Conservation (phyloP, 805 yeast species). For the Blastobotrys americana region DNA sequence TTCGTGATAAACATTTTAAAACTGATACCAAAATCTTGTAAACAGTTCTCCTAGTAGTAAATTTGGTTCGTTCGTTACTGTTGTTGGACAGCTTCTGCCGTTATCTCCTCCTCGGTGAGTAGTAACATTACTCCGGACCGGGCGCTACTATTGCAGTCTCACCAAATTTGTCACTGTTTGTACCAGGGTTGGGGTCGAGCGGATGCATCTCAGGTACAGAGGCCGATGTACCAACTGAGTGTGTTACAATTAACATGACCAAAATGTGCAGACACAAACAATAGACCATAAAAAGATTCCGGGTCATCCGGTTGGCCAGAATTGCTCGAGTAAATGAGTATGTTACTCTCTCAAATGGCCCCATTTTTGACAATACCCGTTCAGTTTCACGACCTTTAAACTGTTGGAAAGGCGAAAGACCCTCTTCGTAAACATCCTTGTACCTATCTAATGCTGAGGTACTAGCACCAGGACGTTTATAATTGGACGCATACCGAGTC, state of each 20-base stretch:
- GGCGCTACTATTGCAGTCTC: neutral
- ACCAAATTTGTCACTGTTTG: neutral
- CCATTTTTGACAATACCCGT: constrained; percentile 60
- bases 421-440: constrained; percentile 61
- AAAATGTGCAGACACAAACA: constrained; percentile 68
- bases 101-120: neutral
- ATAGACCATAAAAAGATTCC: constrained; percentile 67
- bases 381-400: constrained; percentile 73
- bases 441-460: constrained; percentile 45
- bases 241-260: constrained; percentile 46
- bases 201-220: constrained; percentile 6
- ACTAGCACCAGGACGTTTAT: constrained; percentile 16
- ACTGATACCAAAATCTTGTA: no score
- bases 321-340: constrained; percentile 64
- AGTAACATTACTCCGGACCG: neutral
- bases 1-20: no score
- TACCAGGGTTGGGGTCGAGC: neutral
- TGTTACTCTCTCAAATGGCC: constrained; percentile 73
- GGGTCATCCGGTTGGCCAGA: constrained; percentile 63
- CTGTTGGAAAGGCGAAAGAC: constrained; percentile 74
- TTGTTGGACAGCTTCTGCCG: constrained; percentile 1
- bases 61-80: no score
- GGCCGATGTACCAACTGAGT: constrained; percentile 12
- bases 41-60: no score
- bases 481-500: constrained; percentile 31